Base-by-base conservation (phyloP, 2,329 filamentous ascomycete species). In the Pestalotiopsis sp. region DNA sequence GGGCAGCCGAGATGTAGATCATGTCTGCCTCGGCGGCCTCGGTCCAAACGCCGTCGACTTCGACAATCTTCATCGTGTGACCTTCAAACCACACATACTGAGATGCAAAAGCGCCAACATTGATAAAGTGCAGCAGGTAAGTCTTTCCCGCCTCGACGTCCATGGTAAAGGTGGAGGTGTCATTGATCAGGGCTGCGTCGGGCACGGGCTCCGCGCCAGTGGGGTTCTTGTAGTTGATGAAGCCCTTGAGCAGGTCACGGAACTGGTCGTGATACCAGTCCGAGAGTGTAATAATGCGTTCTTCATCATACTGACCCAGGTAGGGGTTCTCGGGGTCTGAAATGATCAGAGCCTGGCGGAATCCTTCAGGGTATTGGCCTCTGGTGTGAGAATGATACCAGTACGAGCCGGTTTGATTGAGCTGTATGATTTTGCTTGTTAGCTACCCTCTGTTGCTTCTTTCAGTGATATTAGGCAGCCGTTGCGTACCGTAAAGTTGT, bases 371-470 rank as follows among this genome's bases (percentile, higher is more conserved):
- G 70, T 92, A 93, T 75, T 92, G 90, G 26, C 85, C 89, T 69
- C 84, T 83, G 24, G 85, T 84, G 75, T 93, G 91, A 4, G 89
- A 91, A 76, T 93, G 91, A 72, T 94, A 94, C 92, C 92, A 94
- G 78, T 93, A 94, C 1, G 91, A 92, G 35, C 92, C 92, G 0
- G 89, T 85, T 80, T 93, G 91, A 62, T 88, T 75, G 66, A 85
- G 77, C 90, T 85, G 48, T n/a, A 44, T 11, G 9, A 7, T 22
- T 11, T 35, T 35, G 11, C 17, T 20, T 64, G 11, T 40, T n/a
- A 26, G n/a, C 20, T 35, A 3, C 7, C 26, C 20, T 40, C 44
- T 9, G 10, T 30, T 2, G 39, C 30, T 7, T 26, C 17, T 7
- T 11, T 65, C 78, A 30, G n/a, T 30, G 26, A n/a, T 17, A 17